Conservation (phyloP, 192 early-diverging fungal species). For the Rhizophlyctis rosea region DNA sequence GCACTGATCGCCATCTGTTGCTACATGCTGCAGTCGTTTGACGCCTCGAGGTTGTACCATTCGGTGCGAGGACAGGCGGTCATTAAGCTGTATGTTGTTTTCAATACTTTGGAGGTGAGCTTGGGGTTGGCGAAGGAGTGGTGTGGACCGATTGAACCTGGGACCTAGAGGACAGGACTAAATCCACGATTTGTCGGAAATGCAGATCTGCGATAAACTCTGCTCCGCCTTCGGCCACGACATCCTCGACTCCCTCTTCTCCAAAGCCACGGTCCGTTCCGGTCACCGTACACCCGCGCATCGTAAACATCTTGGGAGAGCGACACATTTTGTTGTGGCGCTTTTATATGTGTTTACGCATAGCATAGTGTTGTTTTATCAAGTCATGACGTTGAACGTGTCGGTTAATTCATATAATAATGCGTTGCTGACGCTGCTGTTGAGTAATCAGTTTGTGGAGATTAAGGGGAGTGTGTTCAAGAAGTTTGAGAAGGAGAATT, state of each 20-base stretch:
- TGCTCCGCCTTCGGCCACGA: slow-evolving; percentile 92
- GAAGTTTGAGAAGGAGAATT: slow-evolving; percentile 91
- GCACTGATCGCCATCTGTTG: slow-evolving; percentile 73
- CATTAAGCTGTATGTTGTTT: slow-evolving; percentile 97
- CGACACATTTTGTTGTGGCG: slow-evolving; percentile 70
- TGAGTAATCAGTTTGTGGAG: slow-evolving; percentile 98
- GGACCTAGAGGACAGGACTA: not conserved
- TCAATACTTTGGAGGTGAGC: slow-evolving; percentile 85
- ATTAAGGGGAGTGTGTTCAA: slow-evolving; percentile 98
- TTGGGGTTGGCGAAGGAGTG: not conserved
- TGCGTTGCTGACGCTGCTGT: slow-evolving; percentile 85
- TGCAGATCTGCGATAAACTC: slow-evolving; percentile 84
- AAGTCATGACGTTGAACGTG: slow-evolving; percentile 94
- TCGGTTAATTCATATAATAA: slow-evolving; percentile 96
- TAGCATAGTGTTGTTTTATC: slow-evolving; percentile 88
- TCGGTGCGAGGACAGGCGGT: slow-evolving; percentile 91
- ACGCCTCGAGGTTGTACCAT: slow-evolving; percentile 90
- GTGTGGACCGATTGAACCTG: not conserved
- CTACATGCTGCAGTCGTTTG: slow-evolving; percentile 71
- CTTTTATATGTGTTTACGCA: slow-evolving; percentile 85
- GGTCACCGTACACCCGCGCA: slow-evolving; percentile 10
- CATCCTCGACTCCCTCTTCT: slow-evolving; percentile 91
- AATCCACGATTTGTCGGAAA: slow-evolving; percentile 1
- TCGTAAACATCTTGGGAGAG: slow-evolving; percentile 31
- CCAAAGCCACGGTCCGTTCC: slow-evolving; percentile 61